These are phyloP conservation scores for Boletus patriciae DNA, from an alignment of 768 basidiomycete species.

Conservation along the genomic window DNA sequence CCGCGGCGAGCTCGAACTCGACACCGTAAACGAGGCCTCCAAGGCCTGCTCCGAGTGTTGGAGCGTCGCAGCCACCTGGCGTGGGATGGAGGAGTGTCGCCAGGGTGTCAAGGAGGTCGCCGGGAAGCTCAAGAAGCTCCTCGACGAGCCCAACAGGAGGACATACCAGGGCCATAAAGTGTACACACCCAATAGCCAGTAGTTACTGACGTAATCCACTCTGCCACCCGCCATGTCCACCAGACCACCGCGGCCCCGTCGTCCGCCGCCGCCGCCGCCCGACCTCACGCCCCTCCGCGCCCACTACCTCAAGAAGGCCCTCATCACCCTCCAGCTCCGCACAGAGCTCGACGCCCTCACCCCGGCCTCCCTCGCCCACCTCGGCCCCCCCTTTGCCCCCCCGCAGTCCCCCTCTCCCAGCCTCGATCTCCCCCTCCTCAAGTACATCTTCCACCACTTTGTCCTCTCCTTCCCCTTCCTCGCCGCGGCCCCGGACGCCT, in stretches of 20 bases:
- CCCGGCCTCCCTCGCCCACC: conserved; percentile 73
- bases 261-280: background rate
- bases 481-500: conserved; percentile 81
- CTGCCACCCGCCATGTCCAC: background rate
- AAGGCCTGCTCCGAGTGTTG: conserved; percentile 77
- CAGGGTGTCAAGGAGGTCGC: conserved; percentile 64
- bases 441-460: conserved; percentile 90
- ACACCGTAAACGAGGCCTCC: conserved; percentile 65
- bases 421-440: conserved; percentile 82
- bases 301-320: conserved; percentile 97
- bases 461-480: conserved; percentile 96
- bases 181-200: conserved; percentile 29
- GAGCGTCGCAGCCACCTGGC: conserved; percentile 69
- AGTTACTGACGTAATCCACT: conserved; percentile 15
- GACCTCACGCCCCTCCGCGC: conserved; percentile 83
- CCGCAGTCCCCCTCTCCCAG: conserved; percentile 56
- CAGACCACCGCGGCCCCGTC: conserved; percentile 14
- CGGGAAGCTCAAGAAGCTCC: conserved; percentile 53
- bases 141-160: conserved; percentile 36
- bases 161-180: conserved; percentile 35
- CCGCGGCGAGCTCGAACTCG: conserved; percentile 68
- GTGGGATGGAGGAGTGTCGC: conserved; percentile 61
- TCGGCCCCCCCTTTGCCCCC: conserved; percentile 84
- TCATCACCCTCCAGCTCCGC: conserved; percentile 82
- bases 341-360: conserved; percentile 74